Conservation (phyloP, 768 basidiomycete genomes). For the Phlegmacium glaucopus region DNA sequence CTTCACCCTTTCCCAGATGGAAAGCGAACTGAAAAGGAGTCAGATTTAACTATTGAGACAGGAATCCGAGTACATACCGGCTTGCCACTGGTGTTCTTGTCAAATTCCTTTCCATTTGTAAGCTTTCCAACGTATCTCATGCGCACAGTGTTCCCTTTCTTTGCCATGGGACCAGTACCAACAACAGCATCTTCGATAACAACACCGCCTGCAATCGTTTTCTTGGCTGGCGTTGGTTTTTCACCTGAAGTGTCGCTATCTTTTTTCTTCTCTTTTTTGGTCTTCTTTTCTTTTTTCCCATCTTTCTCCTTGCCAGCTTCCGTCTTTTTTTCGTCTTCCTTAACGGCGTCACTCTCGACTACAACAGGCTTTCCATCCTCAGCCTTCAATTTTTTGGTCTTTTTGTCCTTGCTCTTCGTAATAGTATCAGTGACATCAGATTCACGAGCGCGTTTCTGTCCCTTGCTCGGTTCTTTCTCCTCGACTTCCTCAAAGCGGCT, state of each 20-base stretch:
- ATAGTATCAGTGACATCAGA: conserved; percentile 39
- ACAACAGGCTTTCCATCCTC: conserved; percentile 38
- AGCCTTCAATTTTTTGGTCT: conserved; percentile 74
- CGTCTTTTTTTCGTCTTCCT: conserved; percentile 27
- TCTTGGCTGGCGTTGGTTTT: conserved; percentile 30
- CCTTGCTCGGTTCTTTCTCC: conserved; percentile 43
- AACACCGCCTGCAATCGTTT: conserved; percentile 67
- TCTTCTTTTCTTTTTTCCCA: conserved; percentile 35
- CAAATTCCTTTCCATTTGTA: conserved; percentile 69
- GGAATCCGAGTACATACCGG: conserved; percentile 52
- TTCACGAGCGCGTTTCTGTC: conserved; percentile 70
- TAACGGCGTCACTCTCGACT: conserved; percentile 26
- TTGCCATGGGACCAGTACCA: conserved; percentile 84
- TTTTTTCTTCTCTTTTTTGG: conserved; percentile 69
- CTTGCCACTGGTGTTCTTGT: conserved; percentile 80
- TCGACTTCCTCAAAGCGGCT: conserved; percentile 76
- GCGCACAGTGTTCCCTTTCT: conserved; percentile 75
- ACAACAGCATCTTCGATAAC: conserved; percentile 72
- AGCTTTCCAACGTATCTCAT: conserved; percentile 97
- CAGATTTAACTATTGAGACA: background rate
- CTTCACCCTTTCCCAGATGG: conserved; percentile 81
- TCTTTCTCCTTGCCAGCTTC: conserved; percentile 32
- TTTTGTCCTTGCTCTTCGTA: conserved; percentile 60
- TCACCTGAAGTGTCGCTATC: conserved; percentile 25
- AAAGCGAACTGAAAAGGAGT: conserved; percentile 57